These are phyloP conservation scores for Starmerella davenportii DNA, from an alignment of 805 yeast species.

Conservation along the genomic window DNA sequence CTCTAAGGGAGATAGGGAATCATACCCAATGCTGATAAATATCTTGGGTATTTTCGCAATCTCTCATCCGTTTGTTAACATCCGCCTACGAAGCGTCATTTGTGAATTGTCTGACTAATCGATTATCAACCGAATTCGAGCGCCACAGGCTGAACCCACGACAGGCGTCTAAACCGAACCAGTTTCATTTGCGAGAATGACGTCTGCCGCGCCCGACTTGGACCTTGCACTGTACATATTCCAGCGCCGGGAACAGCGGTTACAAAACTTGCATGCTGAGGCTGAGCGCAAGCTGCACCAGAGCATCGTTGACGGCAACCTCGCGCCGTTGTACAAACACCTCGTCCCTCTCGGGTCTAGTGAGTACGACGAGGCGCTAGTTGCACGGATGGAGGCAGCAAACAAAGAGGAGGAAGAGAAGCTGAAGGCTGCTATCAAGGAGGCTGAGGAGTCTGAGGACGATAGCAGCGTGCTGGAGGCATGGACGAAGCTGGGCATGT, in stretches of 20 bases:
- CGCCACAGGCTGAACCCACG: no score
- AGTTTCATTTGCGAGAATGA: no score
- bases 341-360: slow-evolving; percentile 31
- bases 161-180: no score
- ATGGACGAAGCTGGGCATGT: slow-evolving; percentile 70
- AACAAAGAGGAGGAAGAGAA: slow-evolving; percentile 40
- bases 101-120: no score
- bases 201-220: slow-evolving; percentile 30
- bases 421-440: slow-evolving; percentile 30
- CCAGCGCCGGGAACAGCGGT: slow-evolving; percentile 30
- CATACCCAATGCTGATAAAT: no score
- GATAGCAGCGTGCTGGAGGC: slow-evolving; percentile 64
- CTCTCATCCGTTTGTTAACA: no score
- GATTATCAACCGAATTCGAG: no score
- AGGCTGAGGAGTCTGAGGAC: slow-evolving; percentile 65
- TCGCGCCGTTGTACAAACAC: slow-evolving; percentile 72
- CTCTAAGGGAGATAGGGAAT: no score
- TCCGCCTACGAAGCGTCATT: no score
- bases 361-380: slow-evolving; percentile 45
- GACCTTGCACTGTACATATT: slow-evolving; percentile 66
- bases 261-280: slow-evolving; percentile 27
- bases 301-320: slow-evolving; percentile 38
- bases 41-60: no score
- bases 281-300: slow-evolving; percentile 32
- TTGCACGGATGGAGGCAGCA: slow-evolving; percentile 30